Evolutionary conservation across 192 early-diverging fungal species (phyloP).

Genomic region (Coemansia sp.): DNA sequence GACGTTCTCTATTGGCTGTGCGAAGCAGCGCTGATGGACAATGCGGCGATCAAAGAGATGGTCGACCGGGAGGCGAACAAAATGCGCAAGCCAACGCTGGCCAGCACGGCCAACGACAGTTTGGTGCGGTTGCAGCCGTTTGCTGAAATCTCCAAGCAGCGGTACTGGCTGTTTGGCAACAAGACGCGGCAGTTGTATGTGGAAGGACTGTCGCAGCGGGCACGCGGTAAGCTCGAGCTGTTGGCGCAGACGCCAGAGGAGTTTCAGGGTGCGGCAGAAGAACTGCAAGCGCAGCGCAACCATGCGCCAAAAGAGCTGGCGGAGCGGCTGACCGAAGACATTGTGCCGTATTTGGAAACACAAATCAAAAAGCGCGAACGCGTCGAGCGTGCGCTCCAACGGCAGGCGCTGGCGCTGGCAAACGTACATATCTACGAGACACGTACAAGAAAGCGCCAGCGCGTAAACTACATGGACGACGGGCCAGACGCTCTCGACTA

Average conservation of each 20-base stretch:
- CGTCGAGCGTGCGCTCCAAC: constrained; percentile 35
- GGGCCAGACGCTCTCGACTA: constrained; percentile 1
- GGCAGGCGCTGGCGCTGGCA: constrained; percentile 37
- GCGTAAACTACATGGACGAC: constrained; percentile 47
- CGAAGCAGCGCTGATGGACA: constrained; percentile 37
- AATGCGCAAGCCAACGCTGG: constrained; percentile 22
- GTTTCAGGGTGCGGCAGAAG: constrained; percentile 20
- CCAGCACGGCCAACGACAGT: constrained; percentile 2
- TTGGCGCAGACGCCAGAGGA: constrained; percentile 43
- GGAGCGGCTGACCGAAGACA: constrained; percentile 15
- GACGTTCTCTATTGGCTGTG: constrained; percentile 49
- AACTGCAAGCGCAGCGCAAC: constrained; percentile 24
- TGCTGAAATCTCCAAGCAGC: constrained; percentile 48
- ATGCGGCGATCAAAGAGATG: constrained; percentile 35
- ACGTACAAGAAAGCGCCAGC: constrained; percentile 52
- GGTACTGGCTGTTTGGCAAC: constrained; percentile 52
- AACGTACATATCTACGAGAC: constrained; percentile 53
- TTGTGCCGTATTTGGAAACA: constrained; percentile 36
- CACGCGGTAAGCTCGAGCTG: constrained; percentile 37
- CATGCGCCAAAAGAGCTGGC: constrained; percentile 41
- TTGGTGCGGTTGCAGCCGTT: constrained; percentile 37
- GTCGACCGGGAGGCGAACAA: constrained; percentile 33
- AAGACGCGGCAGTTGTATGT: constrained; percentile 48
- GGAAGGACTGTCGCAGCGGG: constrained; percentile 36
- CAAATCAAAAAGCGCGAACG: constrained; percentile 32